Evolutionary conservation across 768 basidiomycete species (phyloP), one percentile per base, ranked within the genome.

Genomic region (Amanita exitialis): DNA sequence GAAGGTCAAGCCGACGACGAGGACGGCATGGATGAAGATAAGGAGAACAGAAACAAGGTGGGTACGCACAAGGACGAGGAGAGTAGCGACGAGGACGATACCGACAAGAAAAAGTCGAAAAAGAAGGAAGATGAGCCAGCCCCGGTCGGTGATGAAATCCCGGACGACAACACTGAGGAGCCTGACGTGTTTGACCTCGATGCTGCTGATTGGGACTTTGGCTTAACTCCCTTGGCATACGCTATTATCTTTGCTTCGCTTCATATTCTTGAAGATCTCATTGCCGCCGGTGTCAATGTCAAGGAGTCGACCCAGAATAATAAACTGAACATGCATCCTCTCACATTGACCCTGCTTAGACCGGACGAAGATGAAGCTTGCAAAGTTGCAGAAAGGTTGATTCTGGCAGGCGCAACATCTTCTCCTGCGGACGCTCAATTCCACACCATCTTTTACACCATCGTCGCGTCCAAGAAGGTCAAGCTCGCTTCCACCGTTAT

Each of bases 131-230:
- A 53, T n/a, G 45, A 56, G 44, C 47, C 54, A 18, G 56, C 56
- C 27, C 54, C 43, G 13, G 46, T 37, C 34, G 64, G 59, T 46
- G 63, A 63, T 9, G 71, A 74, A 41, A 62, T 75, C 4, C 73
- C 72, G 0, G 78, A 78, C 37, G 78, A 78, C 56, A 64, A 72
- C 4, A 62, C 66, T 3, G 72, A 77, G 39, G 64, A 65, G 32
- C 77, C 77, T 0, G 80, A 82, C 51, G 64, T 83, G 28, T 65
- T 82, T n/a, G 75, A 79, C 39, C 57, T 81, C 54, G 68, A 80
- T 41, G 65, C 67, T 1, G 49, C 68, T 0, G 80, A 82, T 59
- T 84, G 80, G 81, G 81, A 82, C 58, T 71, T 75, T 50, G 69
- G 70, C 3, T 73, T 78, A 53, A 71, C 75, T 1, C 71, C 82